phyloP scores from a whole-genome alignment of 345 rosid genomes.

The Salix brachista region DNA sequence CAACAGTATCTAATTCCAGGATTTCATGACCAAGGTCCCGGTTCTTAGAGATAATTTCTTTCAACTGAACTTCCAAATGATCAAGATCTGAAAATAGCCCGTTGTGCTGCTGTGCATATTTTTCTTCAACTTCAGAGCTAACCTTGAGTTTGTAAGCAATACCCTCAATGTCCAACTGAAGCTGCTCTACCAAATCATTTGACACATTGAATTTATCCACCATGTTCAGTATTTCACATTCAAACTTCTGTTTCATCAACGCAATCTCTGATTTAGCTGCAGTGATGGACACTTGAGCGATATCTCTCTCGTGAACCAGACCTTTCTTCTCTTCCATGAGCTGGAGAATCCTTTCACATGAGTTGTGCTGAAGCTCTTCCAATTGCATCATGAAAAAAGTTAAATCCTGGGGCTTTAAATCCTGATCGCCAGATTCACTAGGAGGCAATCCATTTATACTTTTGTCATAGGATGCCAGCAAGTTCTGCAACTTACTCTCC shows the following conservation, averaged over 20 bases:
- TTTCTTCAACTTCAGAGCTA: slow-evolving; percentile 56
- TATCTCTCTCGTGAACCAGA: slow-evolving; percentile 49
- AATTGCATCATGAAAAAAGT: slow-evolving; percentile 32
- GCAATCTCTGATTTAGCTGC: slow-evolving; percentile 47
- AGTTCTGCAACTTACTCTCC: slow-evolving; percentile 41
- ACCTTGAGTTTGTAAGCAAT: slow-evolving; percentile 45
- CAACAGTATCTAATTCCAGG: slow-evolving; percentile 41
- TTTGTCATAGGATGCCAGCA: slow-evolving; percentile 42
- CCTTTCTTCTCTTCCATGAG: slow-evolving; percentile 54
- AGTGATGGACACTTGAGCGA: slow-evolving; percentile 34
- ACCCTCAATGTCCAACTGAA: slow-evolving; percentile 58
- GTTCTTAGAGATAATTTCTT: slow-evolving; percentile 50
- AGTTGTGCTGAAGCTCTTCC: slow-evolving; percentile 51
- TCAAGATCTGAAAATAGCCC: slow-evolving; percentile 55
- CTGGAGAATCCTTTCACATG: slow-evolving; percentile 42
- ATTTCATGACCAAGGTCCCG: slow-evolving; percentile 53
- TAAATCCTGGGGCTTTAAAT: slow-evolving; percentile 43
- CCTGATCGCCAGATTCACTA: slow-evolving; percentile 30
- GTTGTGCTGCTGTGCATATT: slow-evolving; percentile 36
- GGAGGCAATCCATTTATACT: slow-evolving; percentile 32
- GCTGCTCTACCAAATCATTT: slow-evolving; percentile 46
- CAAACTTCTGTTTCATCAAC: slow-evolving; percentile 53
- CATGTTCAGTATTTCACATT: slow-evolving; percentile 39
- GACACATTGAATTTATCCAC: slow-evolving; percentile 47
- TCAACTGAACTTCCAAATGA: slow-evolving; percentile 49